Evolutionary conservation across 2,329 filamentous ascomycete genomes (phyloP), one percentile per base, ranked within the genome.

Genomic region (Claviceps cyperi): DNA sequence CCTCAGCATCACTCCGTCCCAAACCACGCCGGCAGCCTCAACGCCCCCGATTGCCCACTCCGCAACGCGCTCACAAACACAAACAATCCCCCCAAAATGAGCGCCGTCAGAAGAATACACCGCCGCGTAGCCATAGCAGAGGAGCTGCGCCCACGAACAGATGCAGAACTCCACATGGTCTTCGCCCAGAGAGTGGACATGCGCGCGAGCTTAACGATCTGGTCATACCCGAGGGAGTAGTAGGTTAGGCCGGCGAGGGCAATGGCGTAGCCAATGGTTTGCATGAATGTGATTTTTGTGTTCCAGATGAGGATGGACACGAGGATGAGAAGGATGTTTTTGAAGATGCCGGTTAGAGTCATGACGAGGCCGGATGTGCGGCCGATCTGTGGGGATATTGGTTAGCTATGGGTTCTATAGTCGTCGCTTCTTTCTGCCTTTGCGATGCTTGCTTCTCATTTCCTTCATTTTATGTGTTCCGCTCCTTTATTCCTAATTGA

Each of bases 351-450:
- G 52, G 83, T 89, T 22, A 94, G 78, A 36, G 86, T 89, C 69
- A 94, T 84, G 59, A 90, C 86, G 48, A 94, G 78, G 51, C 84
- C 85, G 2, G 87, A 94, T 7, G 87, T 94, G 69, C 86, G 89
- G 64, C 87, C 86, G 60, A 94, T 94, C 85, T 91, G 48, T 24
- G 22, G 6, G 2, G 41, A 44, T 24, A 45, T 58, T 53, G 60
- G 52, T 37, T 14, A 43, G 8, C 17, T n/a, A 17, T 40, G 28
- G n/a, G 14, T 32, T 9, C 17, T n/a, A 39, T 8, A 39, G 9
- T 15, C n/a, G 9, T 19, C 15, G 6, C 19, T 39, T 13, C 5
- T 5, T 21, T 21, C 13, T 13, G 8, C 6, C 11, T 43, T 44
- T 1, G 9, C 11, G 5, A 15, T 17, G 28, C 7, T 17, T 44